Percentiles rank a stretch among this genome's conserved stretches.
Evolutionary conservation across 2,329 filamentous ascomycete genomes (phyloP).

Genomic region (Pseudonectria foliicola): DNA sequence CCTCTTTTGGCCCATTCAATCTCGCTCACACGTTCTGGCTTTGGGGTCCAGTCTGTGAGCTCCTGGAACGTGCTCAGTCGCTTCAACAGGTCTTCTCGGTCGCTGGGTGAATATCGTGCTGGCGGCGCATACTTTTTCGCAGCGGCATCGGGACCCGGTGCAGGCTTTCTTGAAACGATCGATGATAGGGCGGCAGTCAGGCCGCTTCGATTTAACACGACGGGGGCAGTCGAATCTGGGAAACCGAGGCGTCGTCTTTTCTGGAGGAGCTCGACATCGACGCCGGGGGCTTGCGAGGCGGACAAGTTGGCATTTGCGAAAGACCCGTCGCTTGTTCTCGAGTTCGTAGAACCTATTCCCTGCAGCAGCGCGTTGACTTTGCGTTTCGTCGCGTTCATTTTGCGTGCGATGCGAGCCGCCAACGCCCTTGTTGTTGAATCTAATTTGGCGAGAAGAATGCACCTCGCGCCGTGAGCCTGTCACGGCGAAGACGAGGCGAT

Average conservation of each 20-base stretch:
- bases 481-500: too few species aligned
- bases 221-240: constrained; percentile 33
- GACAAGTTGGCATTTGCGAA: constrained; percentile 2
- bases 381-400: constrained; percentile 71
- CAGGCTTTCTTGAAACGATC: constrained; percentile 16
- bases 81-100: constrained; percentile 73
- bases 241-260: constrained; percentile 48
- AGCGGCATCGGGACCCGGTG: constrained; percentile 15
- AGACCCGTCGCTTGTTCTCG: constrained; percentile 8
- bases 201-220: constrained; percentile 14
- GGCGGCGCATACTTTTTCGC: constrained; percentile 17
- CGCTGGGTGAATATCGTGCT: constrained; percentile 77
- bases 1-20: constrained; percentile 92
- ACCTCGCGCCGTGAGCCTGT: too few species aligned
- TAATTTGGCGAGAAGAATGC: too few species aligned
- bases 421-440: too few species aligned
- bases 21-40: constrained; percentile 78
- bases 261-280: constrained; percentile 35
- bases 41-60: constrained; percentile 88
- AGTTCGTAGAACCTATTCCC: constrained; percentile 45
- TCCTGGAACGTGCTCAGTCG: constrained; percentile 84
- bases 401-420: constrained; percentile 11
- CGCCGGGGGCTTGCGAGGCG: constrained; percentile 10
- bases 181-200: constrained; percentile 17
- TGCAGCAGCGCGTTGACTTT: constrained; percentile 75